Percentiles rank a stretch among this genome's conserved stretches.
Evolutionary conservation across 208 protist species (phyloP).

Genomic region (Crithidia acanthocephali): DNA sequence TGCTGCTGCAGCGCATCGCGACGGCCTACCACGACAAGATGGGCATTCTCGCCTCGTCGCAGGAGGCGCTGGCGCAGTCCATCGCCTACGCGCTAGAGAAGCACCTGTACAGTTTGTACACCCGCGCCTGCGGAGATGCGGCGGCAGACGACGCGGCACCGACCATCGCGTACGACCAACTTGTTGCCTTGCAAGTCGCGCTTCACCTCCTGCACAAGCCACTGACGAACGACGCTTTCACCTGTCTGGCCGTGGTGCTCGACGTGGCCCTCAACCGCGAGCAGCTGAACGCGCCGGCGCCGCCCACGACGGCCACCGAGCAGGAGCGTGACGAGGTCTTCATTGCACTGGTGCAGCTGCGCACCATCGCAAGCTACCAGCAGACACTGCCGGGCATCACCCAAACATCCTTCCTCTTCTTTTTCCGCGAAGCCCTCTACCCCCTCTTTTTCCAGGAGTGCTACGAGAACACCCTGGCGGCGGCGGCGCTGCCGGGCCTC

Average conservation of each 20-base stretch:
- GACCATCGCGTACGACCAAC: constrained; percentile 45
- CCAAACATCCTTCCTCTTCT: constrained; percentile 92
- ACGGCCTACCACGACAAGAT: constrained; percentile 81
- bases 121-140: constrained; percentile 15
- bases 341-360: constrained; percentile 73
- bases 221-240: constrained; percentile 58
- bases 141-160: neutral
- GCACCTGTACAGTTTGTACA: constrained; percentile 60
- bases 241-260: constrained; percentile 66
- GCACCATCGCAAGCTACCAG: constrained; percentile 68
- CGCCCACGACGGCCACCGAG: constrained; percentile 29
- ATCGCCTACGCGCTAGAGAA: constrained; percentile 77
- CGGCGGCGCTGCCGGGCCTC: constrained; percentile 67
- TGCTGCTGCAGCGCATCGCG: constrained; percentile 92
- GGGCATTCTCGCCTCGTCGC: constrained; percentile 72
- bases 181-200: constrained; percentile 59
- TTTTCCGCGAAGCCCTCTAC: constrained; percentile 81
- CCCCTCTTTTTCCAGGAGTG: constrained; percentile 84
- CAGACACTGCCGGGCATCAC: constrained; percentile 47
- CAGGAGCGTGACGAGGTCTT: constrained; percentile 62
- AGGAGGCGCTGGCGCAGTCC: constrained; percentile 72
- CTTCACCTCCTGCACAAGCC: constrained; percentile 72
- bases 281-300: constrained; percentile 3
- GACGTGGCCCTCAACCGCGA: constrained; percentile 62
- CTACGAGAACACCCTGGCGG: constrained; percentile 69